These are phyloP conservation scores for Colletotrichum incanum DNA, from an alignment of 2,329 filamentous ascomycete species.

Conservation along the genomic window DNA sequence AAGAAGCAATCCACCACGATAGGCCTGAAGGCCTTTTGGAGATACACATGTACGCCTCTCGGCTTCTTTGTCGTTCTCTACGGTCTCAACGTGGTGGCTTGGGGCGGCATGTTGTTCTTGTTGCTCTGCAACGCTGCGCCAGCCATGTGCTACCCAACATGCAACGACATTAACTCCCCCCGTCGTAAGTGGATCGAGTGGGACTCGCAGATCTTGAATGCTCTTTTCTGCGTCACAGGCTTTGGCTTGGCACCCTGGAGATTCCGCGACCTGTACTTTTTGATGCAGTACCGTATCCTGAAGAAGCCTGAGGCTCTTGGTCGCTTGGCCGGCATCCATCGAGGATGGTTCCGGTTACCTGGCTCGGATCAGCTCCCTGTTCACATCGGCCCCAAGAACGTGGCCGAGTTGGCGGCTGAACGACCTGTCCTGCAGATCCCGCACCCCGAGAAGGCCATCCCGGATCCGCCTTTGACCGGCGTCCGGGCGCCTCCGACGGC, in stretches of 20 bases:
- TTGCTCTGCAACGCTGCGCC: slow-evolving; percentile 83
- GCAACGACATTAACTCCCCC: slow-evolving; percentile 81
- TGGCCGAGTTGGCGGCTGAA: slow-evolving; percentile 58
- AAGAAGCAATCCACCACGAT: slow-evolving; percentile 72
- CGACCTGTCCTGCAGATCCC: slow-evolving; percentile 68
- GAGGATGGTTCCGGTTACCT: slow-evolving; percentile 81
- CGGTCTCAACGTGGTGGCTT: slow-evolving; percentile 86
- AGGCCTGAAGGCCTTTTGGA: slow-evolving; percentile 75
- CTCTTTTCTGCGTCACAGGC: slow-evolving; percentile 88
- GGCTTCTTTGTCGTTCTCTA: slow-evolving; percentile 87
- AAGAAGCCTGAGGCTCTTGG: slow-evolving; percentile 72
- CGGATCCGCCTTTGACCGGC: slow-evolving; percentile 80
- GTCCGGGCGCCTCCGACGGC: slow-evolving; percentile 76
- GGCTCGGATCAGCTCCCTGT: slow-evolving; percentile 74
- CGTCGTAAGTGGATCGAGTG: slow-evolving; percentile 89
- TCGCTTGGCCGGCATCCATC: slow-evolving; percentile 81
- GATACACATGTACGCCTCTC: slow-evolving; percentile 81
- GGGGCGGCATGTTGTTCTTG: slow-evolving; percentile 93
- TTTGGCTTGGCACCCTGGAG: slow-evolving; percentile 90
- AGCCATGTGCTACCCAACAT: slow-evolving; percentile 80
- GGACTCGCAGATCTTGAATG: slow-evolving; percentile 87
- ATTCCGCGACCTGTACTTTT: slow-evolving; percentile 83
- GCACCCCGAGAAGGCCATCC: slow-evolving; percentile 74
- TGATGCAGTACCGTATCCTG: slow-evolving; percentile 74
- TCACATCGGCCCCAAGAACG: slow-evolving; percentile 67